Conservation (phyloP, 257 asterid genomes). For the Cynanchum wilfordii region DNA sequence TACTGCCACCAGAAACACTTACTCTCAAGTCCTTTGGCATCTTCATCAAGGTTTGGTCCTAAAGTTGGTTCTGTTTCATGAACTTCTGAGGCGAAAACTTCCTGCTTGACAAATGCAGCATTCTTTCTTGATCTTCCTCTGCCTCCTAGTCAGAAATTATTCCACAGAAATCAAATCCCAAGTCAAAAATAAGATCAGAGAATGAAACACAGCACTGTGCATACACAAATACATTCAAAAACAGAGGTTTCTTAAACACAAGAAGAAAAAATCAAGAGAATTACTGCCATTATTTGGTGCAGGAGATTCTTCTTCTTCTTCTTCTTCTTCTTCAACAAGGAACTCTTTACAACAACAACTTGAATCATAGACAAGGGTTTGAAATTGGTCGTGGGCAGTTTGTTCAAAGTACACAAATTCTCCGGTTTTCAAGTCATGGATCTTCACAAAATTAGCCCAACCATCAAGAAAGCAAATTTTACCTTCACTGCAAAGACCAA, state of each 20-base stretch:
- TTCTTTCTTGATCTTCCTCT: conserved; percentile 7
- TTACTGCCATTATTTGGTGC: background rate
- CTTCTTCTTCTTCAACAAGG: background rate
- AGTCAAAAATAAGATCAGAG: background rate
- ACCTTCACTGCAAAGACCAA: background rate
- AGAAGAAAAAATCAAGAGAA: background rate
- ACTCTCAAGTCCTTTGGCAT: background rate
- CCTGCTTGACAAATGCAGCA: background rate
- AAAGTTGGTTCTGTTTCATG: background rate
- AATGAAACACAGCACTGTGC: background rate
- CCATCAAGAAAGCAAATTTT: conserved; percentile 13
- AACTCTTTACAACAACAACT: conserved; percentile 23
- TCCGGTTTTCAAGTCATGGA: conserved; percentile 18
- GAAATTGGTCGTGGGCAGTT: conserved; percentile 14
- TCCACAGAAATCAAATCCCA: background rate
- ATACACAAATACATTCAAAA: background rate
- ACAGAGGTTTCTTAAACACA: background rate
- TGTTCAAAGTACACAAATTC: conserved; percentile 26
- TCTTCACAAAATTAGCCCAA: conserved; percentile 24
- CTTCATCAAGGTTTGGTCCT: background rate
- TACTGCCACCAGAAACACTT: background rate
- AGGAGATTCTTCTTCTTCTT: background rate
- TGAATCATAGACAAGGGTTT: conserved; percentile 14
- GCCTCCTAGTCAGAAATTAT: background rate
- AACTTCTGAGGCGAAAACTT: conserved; percentile 3